Evolutionary conservation across 768 basidiomycete genomes (phyloP).

Genomic region (Tricholoma sp.): DNA sequence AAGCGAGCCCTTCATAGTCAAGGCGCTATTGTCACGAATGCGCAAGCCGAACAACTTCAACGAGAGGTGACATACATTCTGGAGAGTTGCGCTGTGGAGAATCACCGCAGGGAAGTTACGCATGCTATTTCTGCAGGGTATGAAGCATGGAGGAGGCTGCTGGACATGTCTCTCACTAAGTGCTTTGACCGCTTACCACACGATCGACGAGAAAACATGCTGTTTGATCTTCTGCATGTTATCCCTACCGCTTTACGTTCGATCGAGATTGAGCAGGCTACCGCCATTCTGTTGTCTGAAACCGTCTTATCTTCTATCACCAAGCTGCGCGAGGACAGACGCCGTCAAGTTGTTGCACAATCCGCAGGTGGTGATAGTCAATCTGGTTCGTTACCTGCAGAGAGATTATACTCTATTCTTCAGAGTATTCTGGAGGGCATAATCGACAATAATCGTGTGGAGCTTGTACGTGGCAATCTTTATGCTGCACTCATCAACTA

Average conservation of each 20-base stretch:
- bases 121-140: slow-evolving; percentile 67
- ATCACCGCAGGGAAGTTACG: slow-evolving; percentile 77
- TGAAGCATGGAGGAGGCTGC: slow-evolving; percentile 77
- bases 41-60: slow-evolving; percentile 61
- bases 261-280: slow-evolving; percentile 59
- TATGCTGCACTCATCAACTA: slow-evolving; percentile 91
- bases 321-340: slow-evolving; percentile 80
- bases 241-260: slow-evolving; percentile 67
- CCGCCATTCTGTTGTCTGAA: slow-evolving; percentile 81
- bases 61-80: slow-evolving; percentile 72
- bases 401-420: slow-evolving; percentile 71
- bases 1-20: slow-evolving; percentile 60
- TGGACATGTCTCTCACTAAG: slow-evolving; percentile 83
- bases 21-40: slow-evolving; percentile 56
- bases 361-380: slow-evolving; percentile 58
- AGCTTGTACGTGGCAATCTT: slow-evolving; percentile 90
- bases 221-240: slow-evolving; percentile 86
- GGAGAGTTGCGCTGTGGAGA: slow-evolving; percentile 82
- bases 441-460: slow-evolving; percentile 69
- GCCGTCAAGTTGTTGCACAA: slow-evolving; percentile 62
- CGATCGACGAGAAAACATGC: slow-evolving; percentile 79
- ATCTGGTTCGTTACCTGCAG: slow-evolving; percentile 69
- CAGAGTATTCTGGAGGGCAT: slow-evolving; percentile 72
- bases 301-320: slow-evolving; percentile 77
- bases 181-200: slow-evolving; percentile 81